Base-by-base conservation (phyloP, 805 yeast species). In the Osmozyma mogii region DNA sequence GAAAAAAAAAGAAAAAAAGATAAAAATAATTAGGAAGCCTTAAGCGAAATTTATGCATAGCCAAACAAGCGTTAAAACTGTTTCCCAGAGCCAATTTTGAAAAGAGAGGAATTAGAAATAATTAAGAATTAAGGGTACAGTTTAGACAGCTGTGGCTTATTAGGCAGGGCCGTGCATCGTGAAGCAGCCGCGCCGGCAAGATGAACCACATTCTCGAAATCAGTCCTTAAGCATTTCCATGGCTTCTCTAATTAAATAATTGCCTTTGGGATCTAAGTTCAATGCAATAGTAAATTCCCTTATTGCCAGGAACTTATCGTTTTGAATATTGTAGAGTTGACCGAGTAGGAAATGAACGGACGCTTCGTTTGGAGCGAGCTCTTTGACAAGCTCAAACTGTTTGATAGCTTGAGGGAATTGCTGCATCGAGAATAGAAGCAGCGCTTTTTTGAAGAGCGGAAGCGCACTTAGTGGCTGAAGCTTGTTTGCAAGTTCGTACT, bases 281-380 rank as follows among this genome's bases (percentile, higher is more conserved):
- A 85, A 65, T 1, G 98, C 96, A 25, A 79, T 71, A 0, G 97
- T 89, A 42, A 84, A 84, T 45, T 84, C 89, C 41, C 74, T 75
- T 16, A 89, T 70, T 1, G 98, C 97, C 39, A 70, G 77, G 42
- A 72, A 75, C 44, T 76, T 79, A 37, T 83, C 75, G 17, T 78
- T 78, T 39, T 80, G 73, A 17, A 79, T 70, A 44, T 78, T 83
- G 66, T 87, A 85, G 31, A 88, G 65, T 47, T 85, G 85, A 8
- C 96, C 98, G 26, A 92, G 61, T 24, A 88, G 58, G 54, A 82
- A 85, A 54, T 89, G 97, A 16, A 89, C 95, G 30, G 84, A 78
- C 0, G 96, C 94, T 51, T 89, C 97, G 52, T 89, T 94, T 0
- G 98, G 96, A 0, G 94, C 95, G 31, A 84, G 56, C 16, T 73